Evolutionary conservation across 306 rosid genomes (phyloP).

Genomic region (Rosa lucieae): DNA sequence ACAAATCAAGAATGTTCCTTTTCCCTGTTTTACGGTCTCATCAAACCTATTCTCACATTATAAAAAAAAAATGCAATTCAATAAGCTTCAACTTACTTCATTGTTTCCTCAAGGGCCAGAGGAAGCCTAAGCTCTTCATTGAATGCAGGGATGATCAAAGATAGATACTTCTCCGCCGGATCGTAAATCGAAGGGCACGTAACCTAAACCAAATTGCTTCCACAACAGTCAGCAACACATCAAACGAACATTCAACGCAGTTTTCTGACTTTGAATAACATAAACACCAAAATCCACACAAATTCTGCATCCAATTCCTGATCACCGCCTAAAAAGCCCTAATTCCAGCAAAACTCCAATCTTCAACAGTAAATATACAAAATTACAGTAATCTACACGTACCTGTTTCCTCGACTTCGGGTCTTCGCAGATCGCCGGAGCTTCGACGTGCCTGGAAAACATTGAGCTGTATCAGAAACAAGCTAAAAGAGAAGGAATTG

Average conservation of each 20-base stretch:
- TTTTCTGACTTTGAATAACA: not conserved
- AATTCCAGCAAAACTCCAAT: not conserved
- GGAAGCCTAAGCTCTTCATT: slow-evolving; percentile 91
- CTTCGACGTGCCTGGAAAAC: slow-evolving; percentile 70
- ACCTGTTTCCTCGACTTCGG: slow-evolving; percentile 79
- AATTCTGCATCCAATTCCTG: not conserved
- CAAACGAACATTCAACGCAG: not conserved
- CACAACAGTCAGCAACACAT: slow-evolving; percentile 21
- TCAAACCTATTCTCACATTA: not conserved
- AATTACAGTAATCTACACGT: not conserved
- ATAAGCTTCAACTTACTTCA: slow-evolving; percentile 56
- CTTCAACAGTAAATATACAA: slow-evolving; percentile 8
- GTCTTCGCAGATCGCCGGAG: slow-evolving; percentile 79
- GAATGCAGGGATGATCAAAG: slow-evolving; percentile 83
- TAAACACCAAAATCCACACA: not conserved
- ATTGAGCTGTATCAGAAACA: not conserved
- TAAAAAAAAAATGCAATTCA: not conserved
- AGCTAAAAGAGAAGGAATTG: not conserved
- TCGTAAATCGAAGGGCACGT: slow-evolving; percentile 75
- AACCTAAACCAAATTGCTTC: slow-evolving; percentile 44
- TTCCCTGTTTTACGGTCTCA: not conserved
- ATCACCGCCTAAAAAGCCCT: not conserved
- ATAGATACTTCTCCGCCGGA: slow-evolving; percentile 85
- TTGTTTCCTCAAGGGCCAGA: slow-evolving; percentile 76
- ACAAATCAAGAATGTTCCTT: not conserved